Base-by-base conservation (phyloP, 129 eudicot genomes). In the Artemisia annua region DNA sequence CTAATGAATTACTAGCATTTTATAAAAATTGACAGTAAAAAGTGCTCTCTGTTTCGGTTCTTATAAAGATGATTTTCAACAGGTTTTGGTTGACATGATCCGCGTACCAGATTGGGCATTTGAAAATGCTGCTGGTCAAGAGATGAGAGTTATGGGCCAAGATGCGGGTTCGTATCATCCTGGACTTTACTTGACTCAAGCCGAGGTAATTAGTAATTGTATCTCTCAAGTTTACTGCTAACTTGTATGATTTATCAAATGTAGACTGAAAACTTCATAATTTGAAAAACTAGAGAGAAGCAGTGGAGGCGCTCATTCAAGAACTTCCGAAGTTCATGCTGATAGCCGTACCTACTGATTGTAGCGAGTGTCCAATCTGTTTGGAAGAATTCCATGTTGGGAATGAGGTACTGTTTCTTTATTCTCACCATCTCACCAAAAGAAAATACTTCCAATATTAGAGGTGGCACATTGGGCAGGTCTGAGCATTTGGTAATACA, bases 241-340 rank as follows among this genome's bases (percentile, higher is more conserved):
- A 14, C 61, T 56, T 39, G 14, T 32, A 1, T 16, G 0, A 11
- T 58, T 46, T 20, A 57, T 14, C 15, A 17, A 51, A 19, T 60
- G 0, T 57, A 7, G 17, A 22, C 26, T 43, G n/a, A 72, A 17
- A 55, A 19, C 16, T 24, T 60, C 73, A 6, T 56, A 44, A 49
- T 64, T 69, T 50, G 44, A 55, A 79, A 70, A 32, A 35, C 24
- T 79, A 92, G 97, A 89, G 94, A 83, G 97, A 92, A 83, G 97
- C 96, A 55, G 97, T 92, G 57, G 97, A 92, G 73, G 97, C 97
- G 22, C 96, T 92, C 9, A 92, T 92, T 69, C 97, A 92, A 80
- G 94, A 92, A 73, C 96, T 92, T 66, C 97, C 97, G 60, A 92
- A 86, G 86, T 92, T 92, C 81, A 79, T 83, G 85, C 83, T 92